A percentile compares a stretch with the other conserved stretches of the same genome.
phyloP scores from a whole-genome alignment of 192 early-diverging fungal genomes.

The Podila clonocystis region DNA sequence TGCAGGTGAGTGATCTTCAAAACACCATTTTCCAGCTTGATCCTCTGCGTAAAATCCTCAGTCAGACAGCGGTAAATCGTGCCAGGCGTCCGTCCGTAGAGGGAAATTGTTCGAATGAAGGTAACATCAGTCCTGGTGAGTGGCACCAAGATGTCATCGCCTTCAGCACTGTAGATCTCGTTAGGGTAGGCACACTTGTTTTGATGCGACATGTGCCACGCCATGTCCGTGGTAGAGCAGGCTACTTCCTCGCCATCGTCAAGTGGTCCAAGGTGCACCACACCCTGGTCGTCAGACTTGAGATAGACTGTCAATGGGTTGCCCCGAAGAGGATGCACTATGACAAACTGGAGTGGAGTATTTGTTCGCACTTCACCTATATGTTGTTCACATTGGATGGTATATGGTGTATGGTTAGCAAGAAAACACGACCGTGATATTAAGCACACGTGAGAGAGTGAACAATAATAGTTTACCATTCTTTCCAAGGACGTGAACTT shows the following conservation, averaged over 20 bases:
- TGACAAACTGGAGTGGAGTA: constrained; percentile 16
- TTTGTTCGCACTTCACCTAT: constrained; percentile 47
- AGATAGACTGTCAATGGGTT: constrained; percentile 11
- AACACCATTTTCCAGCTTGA: constrained; percentile 13
- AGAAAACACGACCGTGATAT: no score
- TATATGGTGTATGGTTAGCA: no score
- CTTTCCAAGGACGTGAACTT: constrained; percentile 48
- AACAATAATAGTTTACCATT: constrained; percentile 27
- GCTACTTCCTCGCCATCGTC: constrained; percentile 4
- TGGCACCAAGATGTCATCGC: constrained; percentile 23
- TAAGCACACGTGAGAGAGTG: no score
- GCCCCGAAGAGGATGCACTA: constrained; percentile 31
- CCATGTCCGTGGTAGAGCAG: background rate
- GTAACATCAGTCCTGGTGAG: background rate
- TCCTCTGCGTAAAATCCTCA: constrained; percentile 13
- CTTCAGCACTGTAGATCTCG: constrained; percentile 15
- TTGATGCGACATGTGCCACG: constrained; percentile 3
- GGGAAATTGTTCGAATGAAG: constrained; percentile 19
- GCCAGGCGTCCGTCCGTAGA: constrained; percentile 7
- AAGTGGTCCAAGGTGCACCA: constrained; percentile 45
- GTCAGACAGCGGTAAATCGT: background rate
- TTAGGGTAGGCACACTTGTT: constrained; percentile 4
- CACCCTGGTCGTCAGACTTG: constrained; percentile 49
- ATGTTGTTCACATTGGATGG: background rate
- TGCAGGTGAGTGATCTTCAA: constrained; percentile 13